Percentiles rank a stretch among this genome's conserved stretches.
Conservation (phyloP, 805 yeast genomes). For the Saccharomyces mikatae region DNA sequence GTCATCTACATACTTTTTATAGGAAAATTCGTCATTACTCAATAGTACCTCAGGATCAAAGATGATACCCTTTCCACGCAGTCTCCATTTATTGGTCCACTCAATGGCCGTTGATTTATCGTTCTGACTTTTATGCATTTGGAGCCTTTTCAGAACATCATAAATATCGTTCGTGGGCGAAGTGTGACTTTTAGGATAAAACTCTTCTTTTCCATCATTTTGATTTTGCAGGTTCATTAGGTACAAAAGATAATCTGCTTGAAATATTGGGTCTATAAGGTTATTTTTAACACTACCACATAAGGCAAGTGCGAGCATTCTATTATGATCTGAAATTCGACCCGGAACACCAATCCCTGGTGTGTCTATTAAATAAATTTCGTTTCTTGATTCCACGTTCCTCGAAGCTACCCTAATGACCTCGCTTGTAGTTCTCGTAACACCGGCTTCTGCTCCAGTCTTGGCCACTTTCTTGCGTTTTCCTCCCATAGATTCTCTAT, state of each 20-base stretch:
- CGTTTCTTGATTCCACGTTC: slow-evolving; percentile 21
- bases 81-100: slow-evolving; percentile 53
- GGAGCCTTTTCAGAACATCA: slow-evolving; percentile 44
- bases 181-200: slow-evolving; percentile 11
- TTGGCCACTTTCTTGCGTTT: slow-evolving; percentile 57
- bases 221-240: slow-evolving; percentile 54
- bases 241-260: slow-evolving; percentile 77
- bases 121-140: slow-evolving; percentile 32
- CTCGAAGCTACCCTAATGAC: slow-evolving; percentile 45
- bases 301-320: slow-evolving; percentile 67
- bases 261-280: slow-evolving; percentile 73
- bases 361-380: slow-evolving; percentile 68
- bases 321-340: slow-evolving; percentile 45
- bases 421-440: slow-evolving; percentile 73
- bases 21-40: slow-evolving; percentile 12
- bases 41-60: slow-evolving; percentile 22
- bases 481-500: slow-evolving; percentile 22
- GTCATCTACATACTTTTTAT: slow-evolving; percentile 7
- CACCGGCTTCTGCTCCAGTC: slow-evolving; percentile 87
- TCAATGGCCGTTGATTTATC: slow-evolving; percentile 40
- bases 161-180: slow-evolving; percentile 68
- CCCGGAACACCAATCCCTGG: slow-evolving; percentile 87
- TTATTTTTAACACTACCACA: slow-evolving; percentile 67
- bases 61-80: slow-evolving; percentile 38
- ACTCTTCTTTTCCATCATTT: slow-evolving; percentile 8